Evolutionary conservation across 2,329 filamentous ascomycete genomes (phyloP), one percentile per base, ranked within the genome.

Genomic region (Rhynchosporium secalis): DNA sequence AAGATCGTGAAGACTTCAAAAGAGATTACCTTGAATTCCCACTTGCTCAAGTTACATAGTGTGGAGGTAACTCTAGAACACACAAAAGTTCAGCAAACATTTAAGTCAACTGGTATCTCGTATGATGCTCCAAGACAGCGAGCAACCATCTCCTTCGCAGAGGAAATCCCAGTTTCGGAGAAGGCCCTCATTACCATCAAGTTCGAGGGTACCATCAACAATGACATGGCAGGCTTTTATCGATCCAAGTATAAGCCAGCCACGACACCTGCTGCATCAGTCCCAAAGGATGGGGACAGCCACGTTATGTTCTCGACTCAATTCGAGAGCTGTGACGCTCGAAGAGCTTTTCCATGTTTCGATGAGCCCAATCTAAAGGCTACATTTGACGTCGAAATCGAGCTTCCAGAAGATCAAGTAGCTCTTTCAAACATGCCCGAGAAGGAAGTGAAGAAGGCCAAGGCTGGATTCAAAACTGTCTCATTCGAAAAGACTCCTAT

Each of bases 331-430:
- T 96, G 92, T 73, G 95, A 99, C 78, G 95, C 95, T 65, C 89
- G 95, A 68, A 85, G 93, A 69, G 94, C 95, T 8, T 97, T 99
- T 78, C 95, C 95, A 54, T 99, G 95, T 79, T 98, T 98, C 73
- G 95, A 99, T 74, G 95, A 99, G 79, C 95, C 95, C 47, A 96
- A 96, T 72, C 83, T 98, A 67, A 99, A 99, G 79, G 92, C 95
- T 10, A 94, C 92, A 2, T 98, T 97, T 73, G 93, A 97, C 76
- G 90, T 99, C 63, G 84, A 92, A 72, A 89, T 99, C 66, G 94
- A 98, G 78, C 84, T 97, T 52, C 94, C 95, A 15, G 87, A 89
- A 52, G 91, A 94, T 69, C 89, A 95, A 76, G 88, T 92, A 46
- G 95, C 92, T 13, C 81, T 98, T 51, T 96, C 91, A 79, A 98